A percentile compares a stretch with the other conserved stretches of the same genome.
phyloP scores from a whole-genome alignment of 139 green algal genomes.

The Zygnema cylindricum region DNA sequence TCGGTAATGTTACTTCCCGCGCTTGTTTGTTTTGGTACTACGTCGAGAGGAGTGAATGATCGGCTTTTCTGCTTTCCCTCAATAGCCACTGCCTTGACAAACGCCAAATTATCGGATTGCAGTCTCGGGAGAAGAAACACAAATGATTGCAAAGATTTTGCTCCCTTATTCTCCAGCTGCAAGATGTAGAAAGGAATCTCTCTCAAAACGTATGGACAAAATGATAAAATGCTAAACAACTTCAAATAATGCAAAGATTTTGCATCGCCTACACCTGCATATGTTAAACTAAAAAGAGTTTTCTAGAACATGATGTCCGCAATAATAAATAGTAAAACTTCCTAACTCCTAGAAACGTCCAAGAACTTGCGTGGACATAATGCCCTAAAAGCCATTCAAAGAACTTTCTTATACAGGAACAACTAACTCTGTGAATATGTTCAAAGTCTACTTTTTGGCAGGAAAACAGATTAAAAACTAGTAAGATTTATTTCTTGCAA shows the following conservation, averaged over 20 bases:
- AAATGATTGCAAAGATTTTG: not conserved
- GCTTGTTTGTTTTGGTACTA: not conserved
- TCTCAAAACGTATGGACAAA: not conserved
- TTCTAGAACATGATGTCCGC: no score
- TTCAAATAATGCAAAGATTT: no score
- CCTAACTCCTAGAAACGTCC: not conserved
- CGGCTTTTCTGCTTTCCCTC: slow-evolving; percentile 46
- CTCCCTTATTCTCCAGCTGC: not conserved
- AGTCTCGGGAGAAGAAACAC: not conserved
- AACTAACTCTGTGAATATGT: no score
- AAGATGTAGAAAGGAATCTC: not conserved
- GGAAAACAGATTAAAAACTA: no score
- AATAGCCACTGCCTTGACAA: slow-evolving; percentile 30
- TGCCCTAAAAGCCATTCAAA: no score
- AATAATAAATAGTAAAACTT: no score
- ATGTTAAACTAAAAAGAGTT: not conserved
- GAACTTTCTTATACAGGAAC: no score
- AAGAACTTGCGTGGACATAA: no score
- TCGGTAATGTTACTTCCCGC: slow-evolving; percentile 4
- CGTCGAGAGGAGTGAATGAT: not conserved
- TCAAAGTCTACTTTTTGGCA: no score
- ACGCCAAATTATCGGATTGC: not conserved
- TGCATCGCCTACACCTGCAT: not conserved
- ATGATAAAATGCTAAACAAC: not conserved
- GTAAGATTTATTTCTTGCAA: no score